Base-by-base conservation (phyloP, 1,284 basidiomycete genomes). In the Irpex lacteus region DNA sequence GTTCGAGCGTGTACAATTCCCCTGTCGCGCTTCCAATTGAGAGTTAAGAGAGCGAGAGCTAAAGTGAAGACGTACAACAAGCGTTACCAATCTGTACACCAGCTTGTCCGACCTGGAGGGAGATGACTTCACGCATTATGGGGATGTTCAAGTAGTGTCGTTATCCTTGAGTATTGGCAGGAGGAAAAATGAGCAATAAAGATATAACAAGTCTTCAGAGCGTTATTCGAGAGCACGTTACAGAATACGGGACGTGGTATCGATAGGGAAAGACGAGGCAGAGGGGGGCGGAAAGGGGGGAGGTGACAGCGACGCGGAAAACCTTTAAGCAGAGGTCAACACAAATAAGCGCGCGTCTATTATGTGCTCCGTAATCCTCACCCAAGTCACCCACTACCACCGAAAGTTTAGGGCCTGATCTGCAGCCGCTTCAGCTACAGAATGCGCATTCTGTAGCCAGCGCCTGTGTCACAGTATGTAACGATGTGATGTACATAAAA, bases 1-100 rank as follows among this genome's bases (percentile, higher is more conserved):
- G 98, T 79, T 99, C 97, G 74, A 96, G 87, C 70, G 95, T 97
- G 84, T 99, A 99, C 69, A 99, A 88, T 80, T 98, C 96, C 97
- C 96, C 91, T 93, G 73, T 63, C 66, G 65, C 40, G 37, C 21
- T 36, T 49, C 50, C 55, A 56, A 52, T n/a, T 52, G 64, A 19
- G 67, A 60, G 6, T 52, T 49, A 13, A 60, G 40, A 19, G 9
- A 18, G 9, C 60, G 44, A 52, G 59, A 62, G 59, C 60, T 63
- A 26, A 4, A 4, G 36, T 26, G 18, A 63, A 15, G 19, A 80
- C 86, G 83, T 72, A 92, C 90, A 96, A 82, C 94, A 96, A 70
- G 95, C 94, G 79, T 96, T 97, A 73, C 95, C 95, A 73, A 97
- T 96, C 81, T 96, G 94, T 70, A 96, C 91, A 85, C 94, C 95